phyloP scores from a whole-genome alignment of 2,329 filamentous ascomycete species.

The Clonostachys chloroleuca region DNA sequence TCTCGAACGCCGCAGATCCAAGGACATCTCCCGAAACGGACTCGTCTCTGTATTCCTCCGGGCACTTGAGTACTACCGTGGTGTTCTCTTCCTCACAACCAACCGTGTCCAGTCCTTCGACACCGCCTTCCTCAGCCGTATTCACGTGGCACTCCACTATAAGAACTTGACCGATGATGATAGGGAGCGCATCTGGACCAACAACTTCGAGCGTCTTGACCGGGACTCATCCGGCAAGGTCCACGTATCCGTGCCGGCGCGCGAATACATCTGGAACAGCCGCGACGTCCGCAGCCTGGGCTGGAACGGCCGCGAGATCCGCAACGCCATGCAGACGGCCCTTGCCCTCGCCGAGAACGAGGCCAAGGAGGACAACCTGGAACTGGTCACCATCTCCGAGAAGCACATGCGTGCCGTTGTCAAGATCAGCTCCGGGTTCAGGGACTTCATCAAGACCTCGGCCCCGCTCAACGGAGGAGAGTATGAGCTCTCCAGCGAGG shows the following conservation, averaged over 20 bases:
- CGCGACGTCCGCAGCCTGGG: conserved; percentile 26
- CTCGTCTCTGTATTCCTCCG: conserved; percentile 44
- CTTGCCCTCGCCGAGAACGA: conserved; percentile 37
- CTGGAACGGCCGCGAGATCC: conserved; percentile 38
- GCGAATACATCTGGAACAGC: conserved; percentile 30
- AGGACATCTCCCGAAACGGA: conserved; percentile 39
- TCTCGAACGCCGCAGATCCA: conserved; percentile 42
- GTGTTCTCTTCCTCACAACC: conserved; percentile 45
- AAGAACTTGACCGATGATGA: conserved; percentile 30
- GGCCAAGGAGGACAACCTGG: conserved; percentile 24
- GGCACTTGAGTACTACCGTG: conserved; percentile 46
- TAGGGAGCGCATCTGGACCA: conserved; percentile 37
- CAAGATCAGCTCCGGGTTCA: conserved; percentile 25
- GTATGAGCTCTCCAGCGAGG: neutral
- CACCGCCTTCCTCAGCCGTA: conserved; percentile 40
- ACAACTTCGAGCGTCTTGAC: conserved; percentile 39
- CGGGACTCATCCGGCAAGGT: conserved; percentile 30
- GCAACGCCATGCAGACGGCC: conserved; percentile 38
- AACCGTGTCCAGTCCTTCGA: conserved; percentile 44
- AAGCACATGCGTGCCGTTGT: conserved; percentile 25
- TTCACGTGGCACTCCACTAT: conserved; percentile 45
- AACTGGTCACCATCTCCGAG: conserved; percentile 19
- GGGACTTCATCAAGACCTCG: conserved; percentile 10
- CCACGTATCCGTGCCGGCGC: conserved; percentile 27
- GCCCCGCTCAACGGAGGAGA: neutral